Conservation (phyloP, 306 rosid genomes). For the Luffa aegyptiaca region DNA sequence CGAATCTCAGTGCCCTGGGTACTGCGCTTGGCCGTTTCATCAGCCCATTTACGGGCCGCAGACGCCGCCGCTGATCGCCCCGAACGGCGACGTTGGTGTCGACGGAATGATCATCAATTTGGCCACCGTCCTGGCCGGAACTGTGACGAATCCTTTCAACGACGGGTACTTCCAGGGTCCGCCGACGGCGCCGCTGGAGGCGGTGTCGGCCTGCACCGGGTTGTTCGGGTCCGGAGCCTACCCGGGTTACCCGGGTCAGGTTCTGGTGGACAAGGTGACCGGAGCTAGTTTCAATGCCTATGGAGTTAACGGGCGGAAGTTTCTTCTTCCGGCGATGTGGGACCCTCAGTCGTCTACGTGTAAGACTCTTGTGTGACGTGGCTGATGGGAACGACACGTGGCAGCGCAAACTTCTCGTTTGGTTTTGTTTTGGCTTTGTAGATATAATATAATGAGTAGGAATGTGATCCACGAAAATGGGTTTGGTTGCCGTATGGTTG, state of each 20-base stretch:
- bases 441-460: not conserved
- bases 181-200: constrained; percentile 69
- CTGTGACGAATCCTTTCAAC: constrained; percentile 81
- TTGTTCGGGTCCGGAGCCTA: constrained; percentile 68
- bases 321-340: constrained; percentile 87
- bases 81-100: constrained; percentile 86
- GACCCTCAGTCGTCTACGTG: constrained; percentile 65
- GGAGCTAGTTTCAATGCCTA: constrained; percentile 81
- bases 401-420: not conserved
- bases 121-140: constrained; percentile 76
- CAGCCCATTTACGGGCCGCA: constrained; percentile 91
- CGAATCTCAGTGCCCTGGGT: constrained; percentile 74
- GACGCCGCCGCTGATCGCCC: constrained; percentile 66
- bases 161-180: constrained; percentile 84
- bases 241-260: constrained; percentile 76
- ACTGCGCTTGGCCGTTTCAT: constrained; percentile 96
- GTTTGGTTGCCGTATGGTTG: not conserved
- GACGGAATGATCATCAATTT: constrained; percentile 87
- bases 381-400: not conserved
- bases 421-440: not conserved
- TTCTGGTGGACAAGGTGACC: constrained; percentile 28
- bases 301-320: constrained; percentile 61
- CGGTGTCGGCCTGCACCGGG: constrained; percentile 76
- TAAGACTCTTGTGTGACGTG: constrained; percentile 48
- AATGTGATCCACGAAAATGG: constrained; percentile 16